Evolutionary conservation across 2,329 filamentous ascomycete genomes (phyloP).

Genomic region (Fusarium anguioides): DNA sequence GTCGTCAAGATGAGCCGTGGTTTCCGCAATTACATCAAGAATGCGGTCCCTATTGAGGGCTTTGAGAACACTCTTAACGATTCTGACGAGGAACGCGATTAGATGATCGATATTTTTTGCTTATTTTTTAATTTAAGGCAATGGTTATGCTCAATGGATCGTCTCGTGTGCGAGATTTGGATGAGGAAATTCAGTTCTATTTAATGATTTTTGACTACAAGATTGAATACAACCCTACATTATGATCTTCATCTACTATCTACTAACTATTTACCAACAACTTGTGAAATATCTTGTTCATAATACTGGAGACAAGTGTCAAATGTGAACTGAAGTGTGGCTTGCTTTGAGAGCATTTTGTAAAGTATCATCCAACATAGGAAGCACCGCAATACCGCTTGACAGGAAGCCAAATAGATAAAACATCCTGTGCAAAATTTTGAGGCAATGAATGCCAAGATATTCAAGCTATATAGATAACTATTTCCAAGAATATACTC

Average conservation of each 20-base stretch:
- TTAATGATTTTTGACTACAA: not conserved
- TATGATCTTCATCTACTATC: not conserved
- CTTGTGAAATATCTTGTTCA: too few species aligned
- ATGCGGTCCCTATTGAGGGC: constrained; percentile 32
- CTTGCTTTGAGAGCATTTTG: too few species aligned
- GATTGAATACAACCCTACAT: not conserved
- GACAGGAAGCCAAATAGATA: not conserved
- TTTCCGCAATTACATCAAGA: constrained; percentile 50
- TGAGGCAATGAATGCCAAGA: not conserved
- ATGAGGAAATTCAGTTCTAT: not conserved
- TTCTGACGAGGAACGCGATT: constrained; percentile 29
- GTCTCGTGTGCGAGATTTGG: not conserved
- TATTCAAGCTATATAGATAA: not conserved
- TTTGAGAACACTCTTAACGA: constrained; percentile 37
- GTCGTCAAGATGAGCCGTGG: constrained; percentile 52
- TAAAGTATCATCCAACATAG: not conserved
- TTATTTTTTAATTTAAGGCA: too few species aligned
- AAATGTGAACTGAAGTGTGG: not conserved
- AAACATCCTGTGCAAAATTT: not conserved
- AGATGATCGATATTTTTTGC: not conserved
- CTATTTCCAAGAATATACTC: not conserved
- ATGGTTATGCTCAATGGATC: not conserved
- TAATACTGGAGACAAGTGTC: too few species aligned
- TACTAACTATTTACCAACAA: too few species aligned
- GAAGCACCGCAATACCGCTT: not conserved